Evolutionary conservation across 176 grass and related monocot species (phyloP).

Genomic region (Metroxylon sagu): DNA sequence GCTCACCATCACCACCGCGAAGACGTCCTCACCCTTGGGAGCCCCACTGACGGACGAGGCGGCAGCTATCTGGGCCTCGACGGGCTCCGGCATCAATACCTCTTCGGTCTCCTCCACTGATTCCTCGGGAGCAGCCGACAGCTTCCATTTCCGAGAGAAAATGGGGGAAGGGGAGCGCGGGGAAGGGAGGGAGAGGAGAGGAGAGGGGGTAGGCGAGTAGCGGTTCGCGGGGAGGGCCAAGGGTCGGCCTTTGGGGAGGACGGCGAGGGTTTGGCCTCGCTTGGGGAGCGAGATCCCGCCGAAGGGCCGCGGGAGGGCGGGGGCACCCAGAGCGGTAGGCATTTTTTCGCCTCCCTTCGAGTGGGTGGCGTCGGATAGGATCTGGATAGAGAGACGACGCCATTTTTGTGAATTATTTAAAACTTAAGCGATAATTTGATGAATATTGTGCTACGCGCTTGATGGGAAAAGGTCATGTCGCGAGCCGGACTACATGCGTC

Average conservation of each 20-base stretch:
- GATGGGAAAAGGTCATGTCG: no score
- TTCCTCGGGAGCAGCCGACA: conserved; percentile 18
- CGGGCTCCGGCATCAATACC: conserved; percentile 40
- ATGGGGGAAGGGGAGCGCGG: conserved; percentile 1
- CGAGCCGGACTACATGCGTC: no score
- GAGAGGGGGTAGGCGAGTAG: not conserved
- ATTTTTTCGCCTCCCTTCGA: not conserved
- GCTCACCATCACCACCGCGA: conserved; percentile 82
- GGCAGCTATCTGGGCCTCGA: conserved; percentile 53
- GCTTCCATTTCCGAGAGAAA: conserved; percentile 26
- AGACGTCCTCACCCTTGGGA: conserved; percentile 73
- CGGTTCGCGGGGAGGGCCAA: not conserved
- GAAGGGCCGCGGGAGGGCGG: conserved; percentile 37
- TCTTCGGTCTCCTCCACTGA: conserved; percentile 11
- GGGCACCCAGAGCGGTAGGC: conserved; percentile 24
- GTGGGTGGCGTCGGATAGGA: no score
- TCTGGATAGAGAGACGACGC: no score
- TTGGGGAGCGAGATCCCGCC: conserved; percentile 14
- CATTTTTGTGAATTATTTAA: no score
- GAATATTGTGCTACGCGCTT: no score
- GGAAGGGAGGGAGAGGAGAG: not conserved
- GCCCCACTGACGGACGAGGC: conserved; percentile 22
- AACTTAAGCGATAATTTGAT: no score
- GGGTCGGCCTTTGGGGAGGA: not conserved
- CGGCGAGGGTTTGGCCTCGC: conserved; percentile 2